Base-by-base conservation (phyloP, 768 basidiomycete species). In the Boletus edulis region DNA sequence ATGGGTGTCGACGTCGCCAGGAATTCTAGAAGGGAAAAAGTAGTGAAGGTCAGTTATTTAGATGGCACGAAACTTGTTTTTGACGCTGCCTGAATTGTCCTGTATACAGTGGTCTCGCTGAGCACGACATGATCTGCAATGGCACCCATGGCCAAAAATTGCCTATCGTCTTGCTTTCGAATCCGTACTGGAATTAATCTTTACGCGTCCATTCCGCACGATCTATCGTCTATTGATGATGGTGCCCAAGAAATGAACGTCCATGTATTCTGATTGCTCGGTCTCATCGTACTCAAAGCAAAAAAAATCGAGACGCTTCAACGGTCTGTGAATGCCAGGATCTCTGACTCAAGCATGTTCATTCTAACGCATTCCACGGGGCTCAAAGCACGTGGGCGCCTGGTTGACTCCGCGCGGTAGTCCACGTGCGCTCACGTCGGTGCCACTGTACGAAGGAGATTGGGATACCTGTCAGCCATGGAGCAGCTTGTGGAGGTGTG, bases 401-500 rank as follows among this genome's bases (percentile, higher is more conserved):
- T 24, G 5, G 24, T 24, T 24, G 72, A 12, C 78, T 80, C 51
- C 93, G 92, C 6, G 79, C 76, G 48, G 86, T 90, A 0, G 70
- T 82, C 35, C 83, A 87, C 59, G 81, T 94, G 5, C 83, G 94
- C n/a, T n/a, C n/a, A n/a, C 88, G 0, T 81, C 84, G 1, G 65
- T 91, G 46, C 87, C 87, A 3, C 72, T 93, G 27, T 22, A 83
- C 86, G 10, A 24, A 24, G 24, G 71, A 88, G 46, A 81, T 95
- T 37, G 15, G 35, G 27, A 27, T 27, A 27, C 27, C 8, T 27
- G 27, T 27, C 27, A 9, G 27, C 27, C 27, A 27, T 27, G 27
- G 27, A 27, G 27, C 27, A 27, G 9, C 8, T 27, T 27, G 27
- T 27, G 27, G 27, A 27, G 27, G 27, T 27, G 14, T 12, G 14